These are phyloP conservation scores for Corynespora cassiicola DNA, from an alignment of 2,329 filamentous ascomycete species.

Conservation along the genomic window DNA sequence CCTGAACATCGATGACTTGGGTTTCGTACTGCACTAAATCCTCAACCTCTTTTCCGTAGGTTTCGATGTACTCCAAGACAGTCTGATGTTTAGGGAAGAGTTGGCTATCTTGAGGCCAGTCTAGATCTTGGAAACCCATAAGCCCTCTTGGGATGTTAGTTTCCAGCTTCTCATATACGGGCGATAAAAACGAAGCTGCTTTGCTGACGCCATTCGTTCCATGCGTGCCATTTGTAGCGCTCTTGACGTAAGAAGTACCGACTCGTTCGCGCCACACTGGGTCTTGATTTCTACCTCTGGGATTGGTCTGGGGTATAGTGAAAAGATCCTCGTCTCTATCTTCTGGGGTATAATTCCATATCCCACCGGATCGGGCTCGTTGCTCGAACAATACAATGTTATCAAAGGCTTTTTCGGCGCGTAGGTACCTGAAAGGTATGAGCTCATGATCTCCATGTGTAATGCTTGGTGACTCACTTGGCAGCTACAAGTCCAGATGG, in stretches of 20 bases:
- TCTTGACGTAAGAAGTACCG: neutral
- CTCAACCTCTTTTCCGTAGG: slow-evolving; percentile 73
- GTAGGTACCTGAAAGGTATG: slow-evolving; percentile 71
- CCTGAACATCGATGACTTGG: slow-evolving; percentile 68
- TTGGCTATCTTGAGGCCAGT: slow-evolving; percentile 68
- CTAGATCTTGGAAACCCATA: slow-evolving; percentile 79
- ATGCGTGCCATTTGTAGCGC: neutral
- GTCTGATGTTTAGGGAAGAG: slow-evolving; percentile 76
- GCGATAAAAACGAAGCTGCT: slow-evolving; percentile 74
- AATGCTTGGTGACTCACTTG: slow-evolving; percentile 56
- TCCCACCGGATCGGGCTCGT: slow-evolving; percentile 75
- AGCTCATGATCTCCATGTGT: too few species aligned
- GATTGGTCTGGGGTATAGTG: slow-evolving; percentile 71
- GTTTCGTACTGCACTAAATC: slow-evolving; percentile 73
- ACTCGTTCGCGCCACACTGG: slow-evolving; percentile 58
- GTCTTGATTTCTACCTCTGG: slow-evolving; percentile 65
- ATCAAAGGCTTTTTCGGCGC: slow-evolving; percentile 73
- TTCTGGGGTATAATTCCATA: slow-evolving; percentile 80
- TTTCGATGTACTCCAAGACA: slow-evolving; percentile 76
- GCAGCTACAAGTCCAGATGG: slow-evolving; percentile 79
- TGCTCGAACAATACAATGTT: slow-evolving; percentile 84
- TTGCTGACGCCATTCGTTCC: slow-evolving; percentile 16
- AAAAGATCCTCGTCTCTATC: too few species aligned
- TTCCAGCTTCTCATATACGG: slow-evolving; percentile 82
- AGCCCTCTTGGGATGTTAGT: slow-evolving; percentile 84